phyloP scores from a whole-genome alignment of 345 rosid species.

The Trapa bicornis region DNA sequence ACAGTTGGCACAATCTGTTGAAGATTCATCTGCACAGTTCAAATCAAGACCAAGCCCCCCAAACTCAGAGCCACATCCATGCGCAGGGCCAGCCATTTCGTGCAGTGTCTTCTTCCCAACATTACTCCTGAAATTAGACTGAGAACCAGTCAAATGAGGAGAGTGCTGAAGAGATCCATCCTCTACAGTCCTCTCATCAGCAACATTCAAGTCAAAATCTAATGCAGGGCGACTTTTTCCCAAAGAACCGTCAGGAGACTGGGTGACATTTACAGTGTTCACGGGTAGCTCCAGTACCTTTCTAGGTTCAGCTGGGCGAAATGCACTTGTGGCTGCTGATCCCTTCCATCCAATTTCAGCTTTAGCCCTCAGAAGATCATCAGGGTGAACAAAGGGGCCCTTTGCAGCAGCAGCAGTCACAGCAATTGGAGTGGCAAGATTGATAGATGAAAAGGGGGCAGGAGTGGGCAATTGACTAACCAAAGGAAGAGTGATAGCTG shows the following conservation, averaged over 20 bases:
- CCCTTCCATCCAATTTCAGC: constrained; percentile 90
- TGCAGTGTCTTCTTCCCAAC: constrained; percentile 14
- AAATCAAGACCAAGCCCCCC: constrained; percentile 84
- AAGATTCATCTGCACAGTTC: constrained; percentile 61
- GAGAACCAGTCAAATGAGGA: constrained; percentile 23
- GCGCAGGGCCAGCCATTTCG: constrained; percentile 16
- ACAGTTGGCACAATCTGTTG: constrained; percentile 29
- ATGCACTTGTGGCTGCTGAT: constrained; percentile 96
- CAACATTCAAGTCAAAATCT: constrained; percentile 76
- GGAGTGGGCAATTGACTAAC: constrained; percentile 27
- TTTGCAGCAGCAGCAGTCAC: constrained; percentile 90
- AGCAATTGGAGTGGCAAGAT: constrained; percentile 55
- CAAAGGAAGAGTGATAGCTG: constrained; percentile 27
- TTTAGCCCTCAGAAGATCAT: constrained; percentile 55
- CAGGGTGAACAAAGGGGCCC: constrained; percentile 68
- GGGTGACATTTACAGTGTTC: constrained; percentile 14
- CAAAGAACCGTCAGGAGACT: constrained; percentile 24
- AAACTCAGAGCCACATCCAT: constrained; percentile 20
- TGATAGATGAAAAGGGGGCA: constrained; percentile 31
- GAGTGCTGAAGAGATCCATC: constrained; percentile 41
- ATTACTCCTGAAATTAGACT: constrained; percentile 16
- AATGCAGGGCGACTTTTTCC: constrained; percentile 38
- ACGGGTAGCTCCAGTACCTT: constrained; percentile 34
- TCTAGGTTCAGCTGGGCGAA: constrained; percentile 91
- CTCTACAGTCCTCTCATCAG: constrained; percentile 68